Base-by-base conservation (phyloP, 176 grass and related monocot genomes). In the Lolium rigidum region DNA sequence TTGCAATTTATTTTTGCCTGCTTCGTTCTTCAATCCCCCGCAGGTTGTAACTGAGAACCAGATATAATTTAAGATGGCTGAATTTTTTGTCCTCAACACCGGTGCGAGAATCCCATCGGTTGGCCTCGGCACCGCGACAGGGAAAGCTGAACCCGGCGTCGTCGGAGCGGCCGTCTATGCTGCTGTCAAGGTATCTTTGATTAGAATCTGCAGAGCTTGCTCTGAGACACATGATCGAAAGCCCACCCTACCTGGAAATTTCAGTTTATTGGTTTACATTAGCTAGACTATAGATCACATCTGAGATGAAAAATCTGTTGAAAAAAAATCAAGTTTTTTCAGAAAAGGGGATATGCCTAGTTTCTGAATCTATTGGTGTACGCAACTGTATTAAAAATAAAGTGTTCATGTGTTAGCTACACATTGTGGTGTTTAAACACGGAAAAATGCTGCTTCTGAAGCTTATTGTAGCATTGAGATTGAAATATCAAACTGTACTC, bases 161-260 rank as follows among this genome's bases (percentile, higher is more conserved):
- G 73, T 87, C 14, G 43, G 81, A 7, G 10, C 83, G 18, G 84
- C 81, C 65, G 31, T 95, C 24, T 71, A 82, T 68, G 75, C 86
- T 60, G 91, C 94, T 10, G 82, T 95, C 48, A 93, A 95, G 91
- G 94, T 95, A 39, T 17, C 26, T 10, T 86, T 16, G 20, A 60
- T 1, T 15, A n/a, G 14, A 2, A 76, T 18, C 7, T 31, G 11
- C 58, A 16, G 9, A 5, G 35, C 37, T n/a, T n/a, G 9, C 38
- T 46, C 39, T 1, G 18, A n/a, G 67, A 43, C 66, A 43, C 65
- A 69, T 4, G 3, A 20, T 41, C 9, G 37, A 17, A 69, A 69
- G 3, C 37, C 37, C 8, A 35, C 31, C 31, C 31, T 35, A 10
- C 37, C 17, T 39, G 37, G 0, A 25, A 22, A 8, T 73, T 73